Percentiles rank a stretch among this genome's conserved stretches.
These are phyloP conservation scores for Polychytrium aggregatum DNA, from an alignment of 192 early-diverging fungal genomes.

Conservation along the genomic window DNA sequence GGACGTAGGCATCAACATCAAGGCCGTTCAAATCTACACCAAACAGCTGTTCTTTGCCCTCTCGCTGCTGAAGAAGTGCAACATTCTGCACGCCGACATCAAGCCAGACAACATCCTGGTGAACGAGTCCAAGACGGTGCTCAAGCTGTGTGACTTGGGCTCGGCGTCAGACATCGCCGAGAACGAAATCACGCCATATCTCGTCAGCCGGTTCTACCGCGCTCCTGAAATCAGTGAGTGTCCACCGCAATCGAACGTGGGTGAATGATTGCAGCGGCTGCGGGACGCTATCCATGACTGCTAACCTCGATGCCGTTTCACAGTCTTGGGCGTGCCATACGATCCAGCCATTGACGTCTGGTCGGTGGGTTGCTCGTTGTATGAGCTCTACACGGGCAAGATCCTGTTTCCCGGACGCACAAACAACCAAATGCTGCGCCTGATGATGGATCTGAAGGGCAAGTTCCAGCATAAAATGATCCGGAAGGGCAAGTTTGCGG, in stretches of 20 bases:
- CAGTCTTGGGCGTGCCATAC: slow-evolving; percentile 79
- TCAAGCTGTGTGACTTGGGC: slow-evolving; percentile 93
- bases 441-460: slow-evolving; percentile 91
- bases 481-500: slow-evolving; percentile 67
- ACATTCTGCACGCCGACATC: slow-evolving; percentile 89
- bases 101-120: slow-evolving; percentile 98
- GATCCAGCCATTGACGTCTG: slow-evolving; percentile 87
- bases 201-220: slow-evolving; percentile 91
- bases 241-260: background rate
- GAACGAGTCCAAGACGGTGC: slow-evolving; percentile 56
- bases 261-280: no score
- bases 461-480: slow-evolving; percentile 75
- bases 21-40: slow-evolving; percentile 83
- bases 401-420: slow-evolving; percentile 86
- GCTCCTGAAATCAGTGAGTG: slow-evolving; percentile 88
- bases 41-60: slow-evolving; percentile 81
- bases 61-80: slow-evolving; percentile 68
- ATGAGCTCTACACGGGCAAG: slow-evolving; percentile 90
- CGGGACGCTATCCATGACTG: no score
- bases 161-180: slow-evolving; percentile 79
- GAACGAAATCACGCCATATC: slow-evolving; percentile 90
- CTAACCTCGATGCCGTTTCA: no score
- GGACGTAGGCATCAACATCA: slow-evolving; percentile 84
- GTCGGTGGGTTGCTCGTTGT: slow-evolving; percentile 90
- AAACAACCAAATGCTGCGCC: slow-evolving; percentile 93